A percentile compares a stretch with the other conserved stretches of the same genome.
phyloP scores from a whole-genome alignment of 306 rosid species.

The Rubus parviflorus region DNA sequence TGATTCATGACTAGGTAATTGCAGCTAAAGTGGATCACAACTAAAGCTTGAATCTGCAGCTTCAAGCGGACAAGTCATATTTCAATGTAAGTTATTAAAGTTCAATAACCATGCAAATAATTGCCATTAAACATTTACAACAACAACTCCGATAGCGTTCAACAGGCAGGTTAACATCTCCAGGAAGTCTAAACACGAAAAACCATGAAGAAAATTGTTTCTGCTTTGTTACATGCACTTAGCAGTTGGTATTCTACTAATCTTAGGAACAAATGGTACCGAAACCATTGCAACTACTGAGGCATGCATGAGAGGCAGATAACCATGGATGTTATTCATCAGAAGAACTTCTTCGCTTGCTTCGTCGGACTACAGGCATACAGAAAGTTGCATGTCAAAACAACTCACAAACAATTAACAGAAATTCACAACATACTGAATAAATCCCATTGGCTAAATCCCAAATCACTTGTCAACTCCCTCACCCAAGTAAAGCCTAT shows the following conservation, averaged over 20 bases:
- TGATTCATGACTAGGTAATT: background rate
- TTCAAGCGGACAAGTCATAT: background rate
- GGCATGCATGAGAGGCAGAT: conserved; percentile 24
- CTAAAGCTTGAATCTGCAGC: background rate
- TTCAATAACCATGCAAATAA: background rate
- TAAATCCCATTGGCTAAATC: background rate
- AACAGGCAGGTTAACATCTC: conserved; percentile 8
- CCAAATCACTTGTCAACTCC: background rate
- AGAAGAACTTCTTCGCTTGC: conserved; percentile 19
- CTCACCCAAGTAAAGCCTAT: background rate
- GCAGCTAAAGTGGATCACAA: background rate
- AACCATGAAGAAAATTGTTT: conserved; percentile 12
- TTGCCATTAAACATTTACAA: conserved; percentile 12
- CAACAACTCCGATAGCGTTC: conserved; percentile 3
- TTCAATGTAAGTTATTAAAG: background rate
- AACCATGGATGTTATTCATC: conserved; percentile 27
- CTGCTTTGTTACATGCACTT: conserved; percentile 25
- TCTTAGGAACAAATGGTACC: conserved; percentile 24
- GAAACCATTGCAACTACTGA: conserved; percentile 30
- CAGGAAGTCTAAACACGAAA: conserved; percentile 14
- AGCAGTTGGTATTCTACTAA: conserved; percentile 13
- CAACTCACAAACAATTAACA: background rate
- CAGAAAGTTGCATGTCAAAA: conserved; percentile 23
- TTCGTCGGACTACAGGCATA: conserved; percentile 22
- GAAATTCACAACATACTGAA: background rate